Base-by-base conservation (phyloP, 495 filamentous ascomycete species). In the Daldinia grandis region DNA sequence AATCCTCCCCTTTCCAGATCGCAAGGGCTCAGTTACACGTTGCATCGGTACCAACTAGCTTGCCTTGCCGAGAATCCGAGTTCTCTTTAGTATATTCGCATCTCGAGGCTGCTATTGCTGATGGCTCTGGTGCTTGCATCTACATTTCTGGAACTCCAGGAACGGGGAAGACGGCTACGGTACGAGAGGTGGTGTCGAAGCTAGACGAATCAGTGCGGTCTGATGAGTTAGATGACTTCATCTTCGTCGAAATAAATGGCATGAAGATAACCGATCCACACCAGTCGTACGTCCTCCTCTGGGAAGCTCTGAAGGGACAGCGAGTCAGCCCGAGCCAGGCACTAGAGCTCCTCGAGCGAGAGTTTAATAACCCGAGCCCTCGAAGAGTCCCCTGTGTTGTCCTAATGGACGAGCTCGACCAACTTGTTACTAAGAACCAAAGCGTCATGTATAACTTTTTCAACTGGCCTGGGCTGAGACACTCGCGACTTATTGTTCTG, bases 391-490 rank as follows among this genome's bases (percentile, higher is more conserved):
- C 96, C 0, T 98, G 96, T 74, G 96, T 99, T 27, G 96, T 99
- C 7, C 81, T 99, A 42, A 99, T 99, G 96, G 96, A 99, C 75
- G 96, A 99, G 81, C 87, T 99, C 42, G 96, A 99, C 80, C 96
- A 99, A 76, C 87, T 99, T 4, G 96, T 98, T 2, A 99, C 96
- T 21, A 94, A 93, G 66, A 97, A 95, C 75, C 96, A 99, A 73
- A 93, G 92, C 27, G 96, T 99, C 76, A 99, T 99, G 96, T 99
- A 99, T 82, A 99, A 99, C 76, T 99, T 99, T 80, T 99, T 99
- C 87, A 99, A 99, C 75, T 99, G 96, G 96, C 96, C 96, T n/a
- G 89, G 90, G 19, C 86, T 97, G 19, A 88, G 92, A 35, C 93
- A 99, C 76, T 95, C 92, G 30, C 87, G 93, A 50, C 85, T 99